Conservation (phyloP, 768 basidiomycete species). For the Lentinula guzmanii region DNA sequence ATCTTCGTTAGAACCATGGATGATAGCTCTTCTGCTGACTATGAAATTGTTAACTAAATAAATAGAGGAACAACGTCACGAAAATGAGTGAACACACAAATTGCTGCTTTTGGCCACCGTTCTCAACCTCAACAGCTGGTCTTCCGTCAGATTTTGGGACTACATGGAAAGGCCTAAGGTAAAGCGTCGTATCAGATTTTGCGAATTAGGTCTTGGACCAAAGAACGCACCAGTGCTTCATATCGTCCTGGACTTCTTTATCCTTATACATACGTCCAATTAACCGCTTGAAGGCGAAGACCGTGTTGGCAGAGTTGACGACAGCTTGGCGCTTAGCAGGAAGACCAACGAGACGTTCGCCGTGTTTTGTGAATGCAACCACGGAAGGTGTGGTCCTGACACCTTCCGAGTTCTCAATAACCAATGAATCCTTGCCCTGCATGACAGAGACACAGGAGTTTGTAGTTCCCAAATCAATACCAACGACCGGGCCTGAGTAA, state of each 20-base stretch:
- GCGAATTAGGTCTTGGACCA: no score
- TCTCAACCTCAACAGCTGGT: constrained; percentile 81
- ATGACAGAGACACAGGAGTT: constrained; percentile 91
- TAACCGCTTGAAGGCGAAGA: constrained; percentile 90
- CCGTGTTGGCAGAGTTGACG: constrained; percentile 91
- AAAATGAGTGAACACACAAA: constrained; percentile 45
- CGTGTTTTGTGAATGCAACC: constrained; percentile 97
- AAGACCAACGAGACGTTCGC: constrained; percentile 92
- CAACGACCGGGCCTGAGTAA: constrained; percentile 69
- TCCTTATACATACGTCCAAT: constrained; percentile 93
- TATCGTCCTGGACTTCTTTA: constrained; percentile 89
- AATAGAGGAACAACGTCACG: neutral
- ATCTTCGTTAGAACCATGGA: constrained; percentile 90
- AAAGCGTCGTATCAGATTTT: neutral
- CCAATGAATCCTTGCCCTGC: constrained; percentile 92
- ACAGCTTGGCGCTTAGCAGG: constrained; percentile 97
- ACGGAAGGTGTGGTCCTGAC: constrained; percentile 97
- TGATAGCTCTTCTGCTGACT: constrained; percentile 84
- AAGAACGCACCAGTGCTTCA: constrained; percentile 65
- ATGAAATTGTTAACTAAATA: constrained; percentile 8
- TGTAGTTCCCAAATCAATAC: constrained; percentile 95
- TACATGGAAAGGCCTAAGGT: constrained; percentile 72
- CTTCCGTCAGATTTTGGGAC: constrained; percentile 66
- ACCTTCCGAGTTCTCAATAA: constrained; percentile 97
- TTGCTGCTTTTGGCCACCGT: constrained; percentile 75